phyloP scores from a whole-genome alignment of 768 basidiomycete genomes.

The Erythrobasidium yunnanense region DNA sequence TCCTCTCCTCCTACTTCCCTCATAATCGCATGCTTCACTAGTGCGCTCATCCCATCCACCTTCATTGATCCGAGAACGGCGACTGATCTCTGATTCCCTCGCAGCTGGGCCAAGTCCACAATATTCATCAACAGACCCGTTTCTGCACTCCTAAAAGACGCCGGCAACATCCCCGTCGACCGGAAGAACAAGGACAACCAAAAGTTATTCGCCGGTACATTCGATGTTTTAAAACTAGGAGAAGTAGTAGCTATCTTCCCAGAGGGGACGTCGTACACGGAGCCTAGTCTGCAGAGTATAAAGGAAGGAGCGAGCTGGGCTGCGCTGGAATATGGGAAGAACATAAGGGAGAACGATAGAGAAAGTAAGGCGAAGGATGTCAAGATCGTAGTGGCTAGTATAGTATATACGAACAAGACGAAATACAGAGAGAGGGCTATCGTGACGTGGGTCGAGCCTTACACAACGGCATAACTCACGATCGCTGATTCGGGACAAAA shows the following conservation, averaged over 20 bases:
- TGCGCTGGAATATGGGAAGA: constrained; percentile 80
- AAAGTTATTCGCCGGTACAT: constrained; percentile 73
- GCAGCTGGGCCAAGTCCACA: constrained; percentile 75
- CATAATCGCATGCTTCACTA: constrained; percentile 64
- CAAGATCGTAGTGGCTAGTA: constrained; percentile 40
- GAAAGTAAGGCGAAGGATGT: constrained; percentile 29
- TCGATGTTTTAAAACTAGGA: constrained; percentile 69
- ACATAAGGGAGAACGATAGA: constrained; percentile 47
- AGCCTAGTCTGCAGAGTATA: constrained; percentile 77
- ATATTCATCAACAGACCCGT: constrained; percentile 70
- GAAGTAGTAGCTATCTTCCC: constrained; percentile 85
- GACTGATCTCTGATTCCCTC: neutral
- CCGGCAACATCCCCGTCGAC: constrained; percentile 97
- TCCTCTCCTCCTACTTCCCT: constrained; percentile 56
- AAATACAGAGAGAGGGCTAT: constrained; percentile 84
- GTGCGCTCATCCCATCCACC: constrained; percentile 38
- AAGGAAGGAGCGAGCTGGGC: constrained; percentile 89
- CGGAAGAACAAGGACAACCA: constrained; percentile 82
- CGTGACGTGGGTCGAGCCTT: constrained; percentile 39
- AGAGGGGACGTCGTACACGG: constrained; percentile 71
- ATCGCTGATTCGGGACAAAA: no score
- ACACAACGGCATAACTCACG: no score
- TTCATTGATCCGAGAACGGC: neutral
- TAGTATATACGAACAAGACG: constrained; percentile 90
- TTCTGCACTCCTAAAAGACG: constrained; percentile 63